Conservation (phyloP, 352 stramenopile species). For the Pythium coloratum region DNA sequence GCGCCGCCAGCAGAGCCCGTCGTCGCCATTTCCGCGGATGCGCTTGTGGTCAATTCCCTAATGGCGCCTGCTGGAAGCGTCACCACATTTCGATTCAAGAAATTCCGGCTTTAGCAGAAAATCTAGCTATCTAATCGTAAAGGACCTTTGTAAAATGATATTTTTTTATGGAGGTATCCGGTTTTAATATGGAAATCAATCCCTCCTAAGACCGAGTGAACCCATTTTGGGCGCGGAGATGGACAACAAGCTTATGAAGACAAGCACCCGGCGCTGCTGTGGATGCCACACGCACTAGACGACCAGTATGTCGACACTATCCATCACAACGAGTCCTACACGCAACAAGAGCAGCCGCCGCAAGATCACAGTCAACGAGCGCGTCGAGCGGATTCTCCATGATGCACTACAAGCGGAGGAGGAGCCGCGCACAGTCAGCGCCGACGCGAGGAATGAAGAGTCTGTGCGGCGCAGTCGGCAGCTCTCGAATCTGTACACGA, state of each 20-base stretch:
- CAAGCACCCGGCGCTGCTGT: neutral
- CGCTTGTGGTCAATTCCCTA: neutral
- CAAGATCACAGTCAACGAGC: conserved; percentile 74
- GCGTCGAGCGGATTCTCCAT: conserved; percentile 59
- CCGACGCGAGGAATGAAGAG: conserved; percentile 30
- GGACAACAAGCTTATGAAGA: neutral
- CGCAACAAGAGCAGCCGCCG: conserved; percentile 23
- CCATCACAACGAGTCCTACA: conserved; percentile 6
- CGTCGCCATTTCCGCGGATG: conserved; percentile 9
- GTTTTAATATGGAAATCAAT: neutral
- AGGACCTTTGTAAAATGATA: neutral
- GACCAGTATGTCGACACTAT: conserved; percentile 13
- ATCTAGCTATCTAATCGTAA: neutral
- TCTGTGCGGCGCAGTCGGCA: conserved; percentile 40
- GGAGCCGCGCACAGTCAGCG: conserved; percentile 24
- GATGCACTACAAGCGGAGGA: conserved; percentile 39
- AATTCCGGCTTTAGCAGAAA: neutral
- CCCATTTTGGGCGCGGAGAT: conserved; percentile 15
- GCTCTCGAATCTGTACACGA: conserved; percentile 48
- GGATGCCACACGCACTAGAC: neutral
- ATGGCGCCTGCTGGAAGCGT: conserved; percentile 1
- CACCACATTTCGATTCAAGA: conserved; percentile 1
- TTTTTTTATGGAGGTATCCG: neutral
- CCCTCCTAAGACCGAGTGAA: conserved; percentile 10
- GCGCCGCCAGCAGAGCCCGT: neutral